A percentile compares a stretch with the other conserved stretches of the same genome.
Evolutionary conservation across 495 filamentous ascomycete species (phyloP).

Genomic region (Trichoderma gamsii): DNA sequence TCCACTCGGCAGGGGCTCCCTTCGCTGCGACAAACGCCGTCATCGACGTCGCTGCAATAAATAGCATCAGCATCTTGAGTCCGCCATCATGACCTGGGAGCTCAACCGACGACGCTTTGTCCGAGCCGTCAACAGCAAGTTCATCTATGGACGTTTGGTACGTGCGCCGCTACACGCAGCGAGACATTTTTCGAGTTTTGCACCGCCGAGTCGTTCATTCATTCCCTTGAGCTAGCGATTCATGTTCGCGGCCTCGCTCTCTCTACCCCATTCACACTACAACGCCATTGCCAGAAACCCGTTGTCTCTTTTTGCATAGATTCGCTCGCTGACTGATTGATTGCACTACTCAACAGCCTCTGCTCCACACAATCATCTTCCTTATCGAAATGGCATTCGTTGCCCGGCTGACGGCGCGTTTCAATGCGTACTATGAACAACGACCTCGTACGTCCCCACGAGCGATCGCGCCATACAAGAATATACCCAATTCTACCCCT

Average conservation of each 20-base stretch:
- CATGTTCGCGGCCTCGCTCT: conserved; percentile 17
- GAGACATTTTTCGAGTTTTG: conserved; percentile 18
- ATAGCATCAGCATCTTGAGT: background rate
- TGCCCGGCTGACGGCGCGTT: conserved; percentile 73
- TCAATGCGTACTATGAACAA: conserved; percentile 86
- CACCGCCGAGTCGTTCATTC: conserved; percentile 21
- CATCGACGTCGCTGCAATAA: background rate
- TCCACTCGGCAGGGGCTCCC: background rate
- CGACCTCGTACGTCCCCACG: conserved; percentile 60
- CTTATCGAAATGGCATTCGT: conserved; percentile 82
- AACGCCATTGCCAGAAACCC: background rate
- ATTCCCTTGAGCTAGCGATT: conserved; percentile 8
- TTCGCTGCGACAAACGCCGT: background rate
- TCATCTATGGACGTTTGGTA: conserved; percentile 76
- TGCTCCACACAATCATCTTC: conserved; percentile 80
- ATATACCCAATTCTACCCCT: background rate
- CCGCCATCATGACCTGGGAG: conserved; percentile 46
- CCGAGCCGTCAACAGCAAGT: conserved; percentile 66
- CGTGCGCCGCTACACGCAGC: conserved; percentile 30
- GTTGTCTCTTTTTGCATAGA: background rate
- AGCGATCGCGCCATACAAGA: background rate
- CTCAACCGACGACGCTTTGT: conserved; percentile 56
- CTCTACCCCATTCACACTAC: too few species aligned
- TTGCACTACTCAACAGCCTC: conserved; percentile 51
- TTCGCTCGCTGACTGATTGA: background rate